Evolutionary conservation across 805 yeast genomes (phyloP).

Genomic region (Yamadazyma sp.): DNA sequence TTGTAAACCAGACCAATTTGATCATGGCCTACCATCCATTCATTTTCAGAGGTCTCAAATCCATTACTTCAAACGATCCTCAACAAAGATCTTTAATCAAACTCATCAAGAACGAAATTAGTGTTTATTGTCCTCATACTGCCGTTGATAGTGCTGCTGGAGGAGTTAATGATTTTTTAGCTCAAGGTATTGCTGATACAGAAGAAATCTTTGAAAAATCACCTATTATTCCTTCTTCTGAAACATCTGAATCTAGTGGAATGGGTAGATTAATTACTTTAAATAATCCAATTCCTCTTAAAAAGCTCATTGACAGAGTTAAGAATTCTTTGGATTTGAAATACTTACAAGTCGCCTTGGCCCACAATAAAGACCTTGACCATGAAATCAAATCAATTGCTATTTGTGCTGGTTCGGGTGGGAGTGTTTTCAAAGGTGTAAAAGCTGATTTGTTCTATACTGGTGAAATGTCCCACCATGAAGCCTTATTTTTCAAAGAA

Average conservation of each 20-base stretch:
- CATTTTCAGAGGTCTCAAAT: slow-evolving; percentile 83
- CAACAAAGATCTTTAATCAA: slow-evolving; percentile 77
- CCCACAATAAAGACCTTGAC: slow-evolving; percentile 19
- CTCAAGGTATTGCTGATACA: slow-evolving; percentile 47
- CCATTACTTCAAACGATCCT: slow-evolving; percentile 59
- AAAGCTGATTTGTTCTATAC: slow-evolving; percentile 73
- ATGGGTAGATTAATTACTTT: slow-evolving; percentile 74
- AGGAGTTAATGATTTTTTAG: slow-evolving; percentile 96
- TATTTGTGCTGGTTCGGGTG: slow-evolving; percentile 95
- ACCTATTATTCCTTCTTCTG: slow-evolving; percentile 45
- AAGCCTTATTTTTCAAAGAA: slow-evolving; percentile 70
- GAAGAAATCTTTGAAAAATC: slow-evolving; percentile 23
- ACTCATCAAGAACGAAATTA: slow-evolving; percentile 71
- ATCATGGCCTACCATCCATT: slow-evolving; percentile 91
- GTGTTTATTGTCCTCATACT: slow-evolving; percentile 95
- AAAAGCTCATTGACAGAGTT: slow-evolving; percentile 45
- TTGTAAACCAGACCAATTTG: slow-evolving; percentile 49
- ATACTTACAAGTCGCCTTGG: slow-evolving; percentile 60
- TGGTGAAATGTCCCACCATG: slow-evolving; percentile 95
- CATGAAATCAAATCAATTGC: slow-evolving; percentile 58
- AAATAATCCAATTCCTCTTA: slow-evolving; percentile 38
- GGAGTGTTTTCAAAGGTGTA: slow-evolving; percentile 63
- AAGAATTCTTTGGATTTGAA: slow-evolving; percentile 52
- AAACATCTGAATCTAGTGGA: slow-evolving; percentile 55
- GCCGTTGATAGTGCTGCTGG: slow-evolving; percentile 88